phyloP scores from a whole-genome alignment of 208 protist genomes.

The Leishmania guyanensis region DNA sequence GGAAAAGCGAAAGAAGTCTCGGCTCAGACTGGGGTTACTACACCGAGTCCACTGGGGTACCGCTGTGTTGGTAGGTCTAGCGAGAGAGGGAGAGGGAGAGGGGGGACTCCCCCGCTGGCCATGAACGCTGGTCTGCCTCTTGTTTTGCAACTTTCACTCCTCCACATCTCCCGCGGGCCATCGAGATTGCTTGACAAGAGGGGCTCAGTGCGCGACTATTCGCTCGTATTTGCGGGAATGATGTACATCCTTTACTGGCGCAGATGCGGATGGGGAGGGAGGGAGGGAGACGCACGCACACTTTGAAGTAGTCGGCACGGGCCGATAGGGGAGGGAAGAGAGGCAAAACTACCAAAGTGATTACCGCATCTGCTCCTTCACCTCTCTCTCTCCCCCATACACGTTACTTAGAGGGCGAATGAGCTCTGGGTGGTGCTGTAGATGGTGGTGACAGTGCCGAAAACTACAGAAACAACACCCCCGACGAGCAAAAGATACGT shows the following conservation, averaged over 20 bases:
- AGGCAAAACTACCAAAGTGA: neutral
- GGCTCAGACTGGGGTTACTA: neutral
- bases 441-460: constrained; percentile 43
- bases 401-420: constrained; percentile 25
- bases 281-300: neutral
- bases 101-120: neutral
- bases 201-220: neutral
- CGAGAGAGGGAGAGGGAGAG: neutral
- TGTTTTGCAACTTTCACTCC: neutral
- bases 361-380: neutral
- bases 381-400: neutral
- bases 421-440: constrained; percentile 44
- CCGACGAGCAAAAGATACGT: constrained; percentile 56
- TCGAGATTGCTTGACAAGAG: neutral
- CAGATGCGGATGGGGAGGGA: neutral
- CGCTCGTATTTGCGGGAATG: neutral
- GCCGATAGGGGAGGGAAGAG: neutral
- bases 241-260: neutral
- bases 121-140: neutral
- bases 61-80: neutral
- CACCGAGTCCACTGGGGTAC: neutral
- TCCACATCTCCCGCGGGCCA: neutral
- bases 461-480: constrained; percentile 45
- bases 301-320: neutral
- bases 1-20: neutral